Evolutionary conservation across 495 filamentous ascomycete species (phyloP).

Genomic region (Penicillium manginii): DNA sequence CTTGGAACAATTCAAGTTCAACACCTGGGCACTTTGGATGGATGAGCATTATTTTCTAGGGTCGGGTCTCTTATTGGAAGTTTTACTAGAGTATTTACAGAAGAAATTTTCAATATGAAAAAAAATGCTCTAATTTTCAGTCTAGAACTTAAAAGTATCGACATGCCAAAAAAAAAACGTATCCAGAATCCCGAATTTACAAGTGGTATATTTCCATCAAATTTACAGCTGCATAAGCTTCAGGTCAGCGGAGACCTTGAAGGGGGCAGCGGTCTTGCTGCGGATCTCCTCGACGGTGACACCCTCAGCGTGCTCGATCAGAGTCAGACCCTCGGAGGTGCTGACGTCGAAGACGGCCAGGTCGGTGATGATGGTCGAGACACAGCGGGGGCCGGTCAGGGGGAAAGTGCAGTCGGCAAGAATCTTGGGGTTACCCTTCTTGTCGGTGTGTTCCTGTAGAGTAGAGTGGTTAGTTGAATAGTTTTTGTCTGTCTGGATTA

Average conservation of each 20-base stretch:
- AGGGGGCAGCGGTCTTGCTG: constrained; percentile 85
- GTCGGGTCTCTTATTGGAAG: too few species aligned
- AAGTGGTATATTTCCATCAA: constrained; percentile 6
- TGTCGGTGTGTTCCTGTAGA: constrained; percentile 73
- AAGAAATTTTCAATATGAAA: too few species aligned
- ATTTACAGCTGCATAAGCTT: constrained; percentile 62
- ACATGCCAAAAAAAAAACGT: constrained; percentile 2
- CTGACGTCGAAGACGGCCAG: constrained; percentile 86
- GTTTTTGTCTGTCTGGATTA: neutral
- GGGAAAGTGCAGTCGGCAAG: constrained; percentile 80
- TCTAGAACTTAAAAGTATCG: neutral
- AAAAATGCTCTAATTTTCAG: constrained; percentile 4
- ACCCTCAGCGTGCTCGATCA: constrained; percentile 80
- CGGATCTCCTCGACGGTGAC: constrained; percentile 84
- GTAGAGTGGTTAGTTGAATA: neutral
- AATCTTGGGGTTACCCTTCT: constrained; percentile 89
- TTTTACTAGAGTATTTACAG: too few species aligned
- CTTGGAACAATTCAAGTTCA: too few species aligned
- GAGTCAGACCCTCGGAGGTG: constrained; percentile 72
- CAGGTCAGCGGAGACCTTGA: constrained; percentile 72
- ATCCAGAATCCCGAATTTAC: constrained; percentile 1
- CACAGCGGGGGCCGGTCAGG: constrained; percentile 79
- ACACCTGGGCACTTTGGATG: too few species aligned
- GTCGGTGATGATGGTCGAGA: constrained; percentile 89
- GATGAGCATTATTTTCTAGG: too few species aligned